Conservation (phyloP, 441 rosid species). For the Croton setiger region DNA sequence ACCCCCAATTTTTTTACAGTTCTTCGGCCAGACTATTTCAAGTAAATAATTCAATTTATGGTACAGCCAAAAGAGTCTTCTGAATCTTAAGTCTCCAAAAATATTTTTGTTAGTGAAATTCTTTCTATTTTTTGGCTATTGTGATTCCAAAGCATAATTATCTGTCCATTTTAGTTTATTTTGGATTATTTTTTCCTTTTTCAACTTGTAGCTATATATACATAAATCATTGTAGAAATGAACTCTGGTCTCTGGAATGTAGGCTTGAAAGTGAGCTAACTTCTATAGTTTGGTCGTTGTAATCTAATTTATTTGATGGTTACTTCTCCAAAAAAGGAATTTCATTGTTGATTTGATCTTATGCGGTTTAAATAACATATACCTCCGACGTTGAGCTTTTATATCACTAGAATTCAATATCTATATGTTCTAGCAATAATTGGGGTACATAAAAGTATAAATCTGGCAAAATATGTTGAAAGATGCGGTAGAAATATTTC, state of each 20-base stretch:
- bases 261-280: conserved; percentile 19
- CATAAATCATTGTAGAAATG: conserved; percentile 12
- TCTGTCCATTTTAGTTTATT: neutral
- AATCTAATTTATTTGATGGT: conserved; percentile 14
- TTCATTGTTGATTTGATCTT: too few relatives aligned
- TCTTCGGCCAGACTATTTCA: conserved; percentile 52
- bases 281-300: conserved; percentile 7
- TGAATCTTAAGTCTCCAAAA: neutral
- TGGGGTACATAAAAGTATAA: too few relatives aligned
- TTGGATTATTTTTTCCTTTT: neutral
- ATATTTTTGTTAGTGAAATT: conserved; percentile 5
- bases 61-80: conserved; percentile 5
- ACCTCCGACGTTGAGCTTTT: too few relatives aligned
- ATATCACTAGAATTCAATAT: too few relatives aligned
- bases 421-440: too few relatives aligned
- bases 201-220: conserved; percentile 12
- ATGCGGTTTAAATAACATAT: too few relatives aligned
- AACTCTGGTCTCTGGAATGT: conserved; percentile 3
- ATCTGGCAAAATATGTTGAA: too few relatives aligned
- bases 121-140: neutral
- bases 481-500: too few relatives aligned
- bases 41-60: conserved; percentile 22
- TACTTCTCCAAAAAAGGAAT: neutral
- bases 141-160: neutral
- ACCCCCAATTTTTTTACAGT: conserved; percentile 33